Evolutionary conservation across 306 rosid genomes (phyloP), one percentile per base, ranked within the genome.

Genomic region (Medicago truncatula): DNA sequence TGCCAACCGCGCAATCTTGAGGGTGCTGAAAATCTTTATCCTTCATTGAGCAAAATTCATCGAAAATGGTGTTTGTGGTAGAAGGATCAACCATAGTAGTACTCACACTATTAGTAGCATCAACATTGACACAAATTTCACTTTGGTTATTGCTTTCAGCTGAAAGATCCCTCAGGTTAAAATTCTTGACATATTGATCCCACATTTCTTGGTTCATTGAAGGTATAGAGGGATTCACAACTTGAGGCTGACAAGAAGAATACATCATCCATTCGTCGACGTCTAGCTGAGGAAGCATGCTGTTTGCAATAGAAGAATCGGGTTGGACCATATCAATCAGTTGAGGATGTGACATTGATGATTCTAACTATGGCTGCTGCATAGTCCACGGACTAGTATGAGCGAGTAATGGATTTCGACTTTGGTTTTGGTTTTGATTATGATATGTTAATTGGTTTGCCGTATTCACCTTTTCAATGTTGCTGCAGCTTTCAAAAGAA

Each of bases 111-210:
- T 89, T 89, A 65, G 89, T 84, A 49, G 50, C 75, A 71, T 89
- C 96, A 47, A 89, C 46, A 40, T 80, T 88, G 14, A 80, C 78
- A 72, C 88, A 91, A 64, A 88, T 84, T 83, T 96, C 98, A 78
- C 96, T 91, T 75, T 93, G 97, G 58, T 87, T 91, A 74, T 89
- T 91, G 92, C 93, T 93, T 86, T 88, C 96, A 60, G 88, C 89
- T 10, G 98, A 89, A 75, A 88, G 77, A 73, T 89, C 98, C 84
- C 78, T 88, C 73, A 83, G 49, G 79, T 69, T 85, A 6, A 78
- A 53, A 69, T 82, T 88, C 79, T 78, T 87, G 46, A 87, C 80
- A 77, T 87, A 71, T 74, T 86, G 85, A 73, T 94, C 98, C 97
- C 96, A 91, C 74, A 86, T 79, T 34, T 91, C 96, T 71, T 86